phyloP scores from a whole-genome alignment of 2,329 filamentous ascomycete genomes.

The Pseudogymnoascus verrucosus region DNA sequence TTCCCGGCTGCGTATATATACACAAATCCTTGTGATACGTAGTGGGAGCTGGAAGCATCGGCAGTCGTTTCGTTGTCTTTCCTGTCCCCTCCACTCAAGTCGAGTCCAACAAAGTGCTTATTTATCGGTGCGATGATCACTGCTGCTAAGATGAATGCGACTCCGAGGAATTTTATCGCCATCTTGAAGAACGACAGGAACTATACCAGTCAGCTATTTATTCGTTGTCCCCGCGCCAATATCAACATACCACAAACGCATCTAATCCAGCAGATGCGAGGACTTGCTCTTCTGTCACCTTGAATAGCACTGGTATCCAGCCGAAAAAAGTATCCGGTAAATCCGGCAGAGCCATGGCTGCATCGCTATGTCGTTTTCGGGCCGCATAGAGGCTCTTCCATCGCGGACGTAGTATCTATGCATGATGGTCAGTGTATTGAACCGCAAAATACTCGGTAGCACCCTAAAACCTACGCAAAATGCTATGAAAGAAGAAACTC shows the following conservation, averaged over 20 bases:
- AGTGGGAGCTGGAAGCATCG: not conserved
- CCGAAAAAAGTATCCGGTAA: constrained; percentile 81
- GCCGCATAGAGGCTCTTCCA: constrained; percentile 90
- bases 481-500: constrained; percentile 60
- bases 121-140: constrained; percentile 82
- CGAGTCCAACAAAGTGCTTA: constrained; percentile 46
- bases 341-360: constrained; percentile 56
- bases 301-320: constrained; percentile 84
- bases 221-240: not conserved
- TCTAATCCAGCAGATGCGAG: constrained; percentile 86
- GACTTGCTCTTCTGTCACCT: constrained; percentile 80
- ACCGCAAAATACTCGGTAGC: not conserved
- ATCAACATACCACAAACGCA: constrained; percentile 68
- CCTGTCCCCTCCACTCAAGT: constrained; percentile 2
- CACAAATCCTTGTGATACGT: not conserved
- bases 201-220: constrained; percentile 30
- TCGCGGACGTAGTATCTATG: constrained; percentile 72
- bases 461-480: constrained; percentile 57
- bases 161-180: constrained; percentile 72
- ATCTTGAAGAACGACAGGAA: constrained; percentile 96
- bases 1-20: constrained; percentile 13
- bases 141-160: constrained; percentile 75
- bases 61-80: not conserved
- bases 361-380: constrained; percentile 65
- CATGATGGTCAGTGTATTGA: constrained; percentile 21